These are phyloP conservation scores for Zymoseptoria pseudotritici DNA, from an alignment of 2,329 filamentous ascomycete genomes.

Conservation along the genomic window DNA sequence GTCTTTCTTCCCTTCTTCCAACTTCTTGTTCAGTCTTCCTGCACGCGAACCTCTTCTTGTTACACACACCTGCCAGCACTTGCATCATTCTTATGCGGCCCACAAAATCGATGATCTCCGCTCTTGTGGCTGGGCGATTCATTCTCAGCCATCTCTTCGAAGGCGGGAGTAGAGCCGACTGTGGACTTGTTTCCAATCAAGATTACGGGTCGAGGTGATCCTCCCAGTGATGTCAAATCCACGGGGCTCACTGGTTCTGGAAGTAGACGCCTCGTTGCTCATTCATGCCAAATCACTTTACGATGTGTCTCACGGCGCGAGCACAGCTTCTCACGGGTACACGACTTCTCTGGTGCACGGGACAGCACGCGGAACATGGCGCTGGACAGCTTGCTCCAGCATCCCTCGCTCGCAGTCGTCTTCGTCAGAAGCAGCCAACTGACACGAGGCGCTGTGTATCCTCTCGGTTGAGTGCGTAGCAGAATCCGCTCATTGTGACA, in stretches of 20 bases:
- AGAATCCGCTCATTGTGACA: not conserved
- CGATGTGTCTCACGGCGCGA: not conserved
- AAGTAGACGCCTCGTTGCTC: not conserved
- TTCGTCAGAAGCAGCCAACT: not conserved
- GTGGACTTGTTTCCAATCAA: not conserved
- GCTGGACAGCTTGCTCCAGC: not conserved
- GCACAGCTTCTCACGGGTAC: not conserved
- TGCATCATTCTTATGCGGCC: not conserved
- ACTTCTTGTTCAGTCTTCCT: not conserved
- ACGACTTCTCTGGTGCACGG: not conserved
- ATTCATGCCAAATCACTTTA: not conserved
- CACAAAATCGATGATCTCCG: not conserved
- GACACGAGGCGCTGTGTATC: not conserved
- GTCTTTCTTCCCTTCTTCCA: not conserved
- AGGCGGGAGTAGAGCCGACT: not conserved
- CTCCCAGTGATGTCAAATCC: not conserved
- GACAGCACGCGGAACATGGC: not conserved
- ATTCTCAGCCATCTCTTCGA: not conserved
- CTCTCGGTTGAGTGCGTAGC: not conserved
- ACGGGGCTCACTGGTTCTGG: not conserved
- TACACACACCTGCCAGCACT: not conserved
- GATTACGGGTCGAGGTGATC: not conserved
- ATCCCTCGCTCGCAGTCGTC: not conserved
- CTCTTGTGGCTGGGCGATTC: not conserved
- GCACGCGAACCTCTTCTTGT: not conserved